These are phyloP conservation scores for Carex cristatella DNA, from an alignment of 176 grass and related monocot species.

Conservation along the genomic window DNA sequence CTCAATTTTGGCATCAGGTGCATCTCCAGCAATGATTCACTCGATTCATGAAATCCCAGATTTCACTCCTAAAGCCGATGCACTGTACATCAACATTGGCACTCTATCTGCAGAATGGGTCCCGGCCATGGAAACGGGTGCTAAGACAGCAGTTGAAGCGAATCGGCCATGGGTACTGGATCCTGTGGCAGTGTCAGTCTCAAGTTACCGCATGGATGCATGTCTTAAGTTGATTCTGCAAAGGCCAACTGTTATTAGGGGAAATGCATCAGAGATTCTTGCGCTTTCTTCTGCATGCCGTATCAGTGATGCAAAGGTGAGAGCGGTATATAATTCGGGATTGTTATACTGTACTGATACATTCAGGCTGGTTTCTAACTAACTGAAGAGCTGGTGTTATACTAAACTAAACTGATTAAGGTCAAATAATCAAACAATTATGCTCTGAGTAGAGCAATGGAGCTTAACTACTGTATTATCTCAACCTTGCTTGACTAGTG, in stretches of 20 bases:
- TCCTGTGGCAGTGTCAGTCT: constrained; percentile 61
- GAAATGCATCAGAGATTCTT: constrained; percentile 88
- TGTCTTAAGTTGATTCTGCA: constrained; percentile 59
- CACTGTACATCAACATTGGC: constrained; percentile 72
- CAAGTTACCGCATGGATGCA: constrained; percentile 63
- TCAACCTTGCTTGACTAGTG: neutral
- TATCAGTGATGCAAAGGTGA: constrained; percentile 47
- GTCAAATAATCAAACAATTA: neutral
- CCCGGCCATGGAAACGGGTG: constrained; percentile 64
- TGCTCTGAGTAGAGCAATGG: neutral
- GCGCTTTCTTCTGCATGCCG: constrained; percentile 44
- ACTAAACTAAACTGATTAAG: neutral
- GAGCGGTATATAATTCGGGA: neutral
- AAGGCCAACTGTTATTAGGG: constrained; percentile 55
- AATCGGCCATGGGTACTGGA: constrained; percentile 79
- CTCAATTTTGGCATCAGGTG: constrained; percentile 5
- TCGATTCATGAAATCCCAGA: constrained; percentile 59
- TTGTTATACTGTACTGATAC: neutral
- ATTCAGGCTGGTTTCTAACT: neutral
- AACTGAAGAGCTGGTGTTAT: neutral
- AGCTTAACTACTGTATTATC: neutral
- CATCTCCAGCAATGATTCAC: constrained; percentile 87
- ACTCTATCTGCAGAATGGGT: constrained; percentile 74
- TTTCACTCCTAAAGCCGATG: constrained; percentile 60
- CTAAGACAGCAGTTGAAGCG: constrained; percentile 20